Base-by-base conservation (phyloP, 441 rosid genomes). In the Euphorbia neoarborescens region DNA sequence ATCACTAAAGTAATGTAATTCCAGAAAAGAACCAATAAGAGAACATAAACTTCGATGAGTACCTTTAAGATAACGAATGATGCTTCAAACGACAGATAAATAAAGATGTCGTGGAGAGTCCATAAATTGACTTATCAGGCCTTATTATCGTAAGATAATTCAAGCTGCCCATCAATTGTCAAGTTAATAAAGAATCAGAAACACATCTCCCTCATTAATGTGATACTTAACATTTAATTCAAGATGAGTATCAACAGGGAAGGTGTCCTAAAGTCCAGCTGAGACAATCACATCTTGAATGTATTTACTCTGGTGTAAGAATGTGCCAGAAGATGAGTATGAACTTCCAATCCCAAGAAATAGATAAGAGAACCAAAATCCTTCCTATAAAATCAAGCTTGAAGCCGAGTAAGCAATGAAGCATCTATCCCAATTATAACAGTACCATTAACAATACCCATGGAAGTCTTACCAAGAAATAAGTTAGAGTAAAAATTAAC, bases 241-340 rank as follows among this genome's bases (percentile, higher is more conserved):
- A 0, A 61, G 3, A 0, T 25, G 65, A 34, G 65, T 61, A 34
- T 34, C 65, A 32, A 34, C 12, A 32, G 44, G 7, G 7, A 25
- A 15, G 6, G 24, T 6, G 5, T n/a, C 44, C 11, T 32, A 24
- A 5, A 61, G 38, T 2, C 37, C 8, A 34, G 44, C 25, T 34
- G 34, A 61, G 2, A 7, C 0, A 1, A 61, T 15, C 44, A 61
- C 34, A 8, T 61, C 65, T 61, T 61, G 44, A 15, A 22, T 69
- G 7, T 69, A 75, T 9, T 60, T 74, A 2, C 37, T 62, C 22
- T 73, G 62, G 34, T 59, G 34, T 3, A 73, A 34, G 3, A 66
- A 73, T 0, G 60, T 30, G 24, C 51, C 62, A 24, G 11, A 22
- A 10, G 61, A 24, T 32, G 3, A 32, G 37, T 0, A 22, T 68